A percentile compares a stretch with the other conserved stretches of the same genome.
phyloP scores from a whole-genome alignment of 805 yeast species.

The Candida peoriensis region DNA sequence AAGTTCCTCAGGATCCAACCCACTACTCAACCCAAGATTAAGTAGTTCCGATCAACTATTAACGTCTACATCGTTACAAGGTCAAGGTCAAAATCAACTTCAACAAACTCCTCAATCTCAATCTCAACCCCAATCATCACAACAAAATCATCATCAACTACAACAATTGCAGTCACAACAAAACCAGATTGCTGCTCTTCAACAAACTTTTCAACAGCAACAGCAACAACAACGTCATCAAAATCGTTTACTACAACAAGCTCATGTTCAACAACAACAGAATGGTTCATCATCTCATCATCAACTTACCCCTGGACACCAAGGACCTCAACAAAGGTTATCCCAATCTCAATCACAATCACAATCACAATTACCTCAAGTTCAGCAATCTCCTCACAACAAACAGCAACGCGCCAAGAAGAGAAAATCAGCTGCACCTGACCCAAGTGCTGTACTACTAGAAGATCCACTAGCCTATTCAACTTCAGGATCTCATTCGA shows the following conservation, averaged over 20 bases:
- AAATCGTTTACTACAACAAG: conserved; percentile 7
- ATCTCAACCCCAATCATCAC: conserved; percentile 10
- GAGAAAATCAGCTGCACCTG: conserved; percentile 7
- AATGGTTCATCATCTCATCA: conserved; percentile 5
- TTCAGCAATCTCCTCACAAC: conserved; percentile 7
- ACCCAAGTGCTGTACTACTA: conserved; percentile 16
- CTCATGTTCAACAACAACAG: not conserved
- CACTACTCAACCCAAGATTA: conserved; percentile 15
- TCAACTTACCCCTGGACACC: conserved; percentile 9
- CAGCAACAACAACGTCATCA: conserved; percentile 14
- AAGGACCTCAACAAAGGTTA: not conserved
- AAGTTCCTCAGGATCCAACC: conserved; percentile 6
- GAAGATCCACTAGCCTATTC: conserved; percentile 14
- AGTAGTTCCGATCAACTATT: conserved; percentile 15
- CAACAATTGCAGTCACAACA: conserved; percentile 6
- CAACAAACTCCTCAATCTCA: conserved; percentile 10
- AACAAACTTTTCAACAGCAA: conserved; percentile 14
- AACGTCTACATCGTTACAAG: conserved; percentile 13
- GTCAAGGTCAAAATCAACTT: conserved; percentile 3
- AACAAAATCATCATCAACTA: conserved; percentile 11
- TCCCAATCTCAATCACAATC: conserved; percentile 2
- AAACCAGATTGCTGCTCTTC: conserved; percentile 7
- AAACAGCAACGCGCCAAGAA: conserved; percentile 14
- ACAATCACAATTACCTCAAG: conserved; percentile 10
- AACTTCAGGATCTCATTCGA: not conserved